Base-by-base conservation (phyloP, 805 yeast genomes). In the Saturnispora serradocipensis region DNA sequence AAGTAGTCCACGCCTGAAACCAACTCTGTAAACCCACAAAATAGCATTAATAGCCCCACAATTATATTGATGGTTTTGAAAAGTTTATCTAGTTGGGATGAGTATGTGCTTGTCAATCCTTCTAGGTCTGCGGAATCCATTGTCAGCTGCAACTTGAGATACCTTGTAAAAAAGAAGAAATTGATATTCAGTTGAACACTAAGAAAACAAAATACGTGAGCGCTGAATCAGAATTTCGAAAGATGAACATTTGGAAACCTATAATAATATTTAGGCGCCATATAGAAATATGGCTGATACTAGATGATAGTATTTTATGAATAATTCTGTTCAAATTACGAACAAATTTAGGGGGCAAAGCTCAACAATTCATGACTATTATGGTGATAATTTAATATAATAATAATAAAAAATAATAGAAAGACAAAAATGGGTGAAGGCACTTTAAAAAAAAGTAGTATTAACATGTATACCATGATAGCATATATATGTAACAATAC, bases 31-130 rank as follows among this genome's bases (percentile, higher is more conserved):
- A 78, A 47, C 5, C 82, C 82, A 27, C 72, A 69, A 38, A 73
- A 60, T 4, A 72, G 71, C 80, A 75, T 58, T 40, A 80, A 58
- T 1, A 71, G 72, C 3, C 85, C 84, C 28, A 83, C 81, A 1
- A 72, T 59, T 46, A 84, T 59, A 61, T 84, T 84, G 54, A 76
- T 73, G 11, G 70, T 71, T 53, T 70, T 76, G 63, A 79, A 80
- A 18, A 69, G 72, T 8, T 72, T 71, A 15, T 45, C 25, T 9
- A 40, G 22, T 3, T 13, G n/a, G 9, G 30, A 11, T 13, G 36
- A 30, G 7, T 43, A 15, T 7, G 30, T 10, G 9, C 13, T 48
- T 25, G 50, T 32, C 20, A 44, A 18, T 5, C 68, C 62, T 54
- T 75, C 80, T 50, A 74, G 70, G 59, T 70, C 73, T 72, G 75